Base-by-base conservation (phyloP, 805 yeast genomes). In the Starmerella apis region DNA sequence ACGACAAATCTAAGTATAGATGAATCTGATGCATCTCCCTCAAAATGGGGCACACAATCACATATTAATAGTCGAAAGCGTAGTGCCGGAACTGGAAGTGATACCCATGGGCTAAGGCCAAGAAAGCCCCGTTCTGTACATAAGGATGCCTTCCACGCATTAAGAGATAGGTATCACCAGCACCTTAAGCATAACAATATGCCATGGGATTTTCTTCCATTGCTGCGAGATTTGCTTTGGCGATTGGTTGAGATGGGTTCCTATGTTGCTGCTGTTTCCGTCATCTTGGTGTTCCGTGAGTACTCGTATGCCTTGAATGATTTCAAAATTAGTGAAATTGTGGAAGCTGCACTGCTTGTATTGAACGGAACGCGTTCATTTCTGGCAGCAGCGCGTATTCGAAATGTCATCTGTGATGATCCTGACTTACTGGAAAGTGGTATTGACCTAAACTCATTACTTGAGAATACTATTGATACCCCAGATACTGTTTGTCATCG, bases 401-500 rank as follows among this genome's bases (percentile, higher is more conserved):
- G 50, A 3, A 56, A 53, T 19, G 24, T 48, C n/a, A 42, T 54
- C 19, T 35, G 32, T 14, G 16, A 20, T 4, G 52, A 42, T 3
- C 31, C 43, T 2, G 54, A 48, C 4, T 19, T 33, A 3, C 23
- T 18, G 24, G 31, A 23, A 25, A 32, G 14, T 16, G 28, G 25
- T 13, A 43, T 22, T 20, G 42, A 43, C 23, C 19, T 48, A 10
- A 19, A 13, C 28, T n/a, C 18, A 5, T 27, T 28, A 18, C 27
- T 47, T 14, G 47, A 47, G 22, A 39, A 36, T n/a, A 35, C 43
- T 2, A 18, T 43, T 10, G 36, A 22, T 14, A 57, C 73, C 0
- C 64, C 79, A 2, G 70, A 79, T 49, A 70, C 80, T 20, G 80
- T 75, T 56, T 68, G 71, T 48, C 62, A 58, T 43, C 49, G 59